Evolutionary conservation across 192 early-diverging fungal genomes (phyloP).

Genomic region (Pecoramyces ruminantium): DNA sequence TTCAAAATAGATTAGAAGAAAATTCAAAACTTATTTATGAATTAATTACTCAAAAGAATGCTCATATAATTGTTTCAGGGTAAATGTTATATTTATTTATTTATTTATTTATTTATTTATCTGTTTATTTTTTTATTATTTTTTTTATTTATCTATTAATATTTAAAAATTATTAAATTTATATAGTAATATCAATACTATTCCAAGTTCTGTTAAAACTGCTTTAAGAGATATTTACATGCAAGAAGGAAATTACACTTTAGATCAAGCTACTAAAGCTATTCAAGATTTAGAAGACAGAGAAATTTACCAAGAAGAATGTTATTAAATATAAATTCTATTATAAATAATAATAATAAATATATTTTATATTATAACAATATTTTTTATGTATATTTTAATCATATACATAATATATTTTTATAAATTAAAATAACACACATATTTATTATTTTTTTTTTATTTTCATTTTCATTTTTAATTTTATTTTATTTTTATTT

Average conservation of each 20-base stretch:
- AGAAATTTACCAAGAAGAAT: background rate
- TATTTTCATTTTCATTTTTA: too few relatives aligned
- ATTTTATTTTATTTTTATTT: too few relatives aligned
- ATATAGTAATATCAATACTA: background rate
- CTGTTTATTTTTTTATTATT: too few relatives aligned
- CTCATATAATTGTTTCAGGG: background rate
- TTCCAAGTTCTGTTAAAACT: background rate
- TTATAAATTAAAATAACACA: too few relatives aligned
- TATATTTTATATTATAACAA: too few relatives aligned
- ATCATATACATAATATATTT: too few relatives aligned
- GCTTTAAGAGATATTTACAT: background rate
- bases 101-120: too few relatives aligned
- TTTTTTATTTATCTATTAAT: too few relatives aligned
- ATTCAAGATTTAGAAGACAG: background rate
- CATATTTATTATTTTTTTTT: too few relatives aligned
- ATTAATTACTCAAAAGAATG: slow-evolving; percentile 15
- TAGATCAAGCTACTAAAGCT: background rate
- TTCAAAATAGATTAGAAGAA: slow-evolving; percentile 52
- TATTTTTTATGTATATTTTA: too few relatives aligned
- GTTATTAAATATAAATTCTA: background rate
- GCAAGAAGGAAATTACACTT: background rate
- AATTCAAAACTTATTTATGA: slow-evolving; percentile 44
- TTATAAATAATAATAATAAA: too few relatives aligned
- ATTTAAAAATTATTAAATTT: too few relatives aligned
- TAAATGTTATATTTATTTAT: background rate